Evolutionary conservation across 2,329 filamentous ascomycete species (phyloP), one percentile per base, ranked within the genome.

Genomic region (Byssoonygena ceratinophila): DNA sequence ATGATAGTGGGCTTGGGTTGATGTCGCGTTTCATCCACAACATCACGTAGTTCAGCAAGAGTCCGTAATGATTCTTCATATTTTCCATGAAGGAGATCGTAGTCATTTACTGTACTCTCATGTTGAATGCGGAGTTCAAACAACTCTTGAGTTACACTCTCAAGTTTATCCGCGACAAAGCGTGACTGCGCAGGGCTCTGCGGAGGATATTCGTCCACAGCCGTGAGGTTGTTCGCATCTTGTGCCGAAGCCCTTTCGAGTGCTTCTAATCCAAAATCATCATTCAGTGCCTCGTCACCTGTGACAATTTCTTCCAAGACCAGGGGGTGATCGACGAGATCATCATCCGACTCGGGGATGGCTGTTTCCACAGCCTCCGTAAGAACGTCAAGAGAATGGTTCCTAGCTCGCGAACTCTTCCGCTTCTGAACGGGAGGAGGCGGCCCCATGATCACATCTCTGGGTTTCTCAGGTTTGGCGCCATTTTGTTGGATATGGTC

Each of bases 91-190:
- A 98, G 82, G 43, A 82, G 71, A 58, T 94, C 86, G 61, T 84
- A 91, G 54, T 97, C 88, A 57, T 78, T 82, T 16, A 94, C 66
- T 0, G 88, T 91, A 7, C 78, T 75, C 66, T 97, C 91, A 61
- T 98, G 92, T 68, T 96, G 89, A 37, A 94, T 83, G 14, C 87
- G 85, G 48, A 98, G 79, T 61, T 92, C 87, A 53, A 95, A 80
- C 1, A 98, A 82, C 69, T 98, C 92, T 65, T 94, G 88, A 0
- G 85, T 92, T 37, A 97, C 85, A 36, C 77, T 84, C 63, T 97
- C 91, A 12, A 97, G 79, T 71, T 97, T 96, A 66, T 97, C 91
- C 5, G 86, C 85, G 50, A 96, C 86, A 61, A 89, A 89, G 58
- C 84, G 85, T 41, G 82, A 84, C 66, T 96, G 90, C 0, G 87